Evolutionary conservation across 768 basidiomycete genomes (phyloP), one percentile per base, ranked within the genome.

Genomic region (Hygrocybe coccinea): DNA sequence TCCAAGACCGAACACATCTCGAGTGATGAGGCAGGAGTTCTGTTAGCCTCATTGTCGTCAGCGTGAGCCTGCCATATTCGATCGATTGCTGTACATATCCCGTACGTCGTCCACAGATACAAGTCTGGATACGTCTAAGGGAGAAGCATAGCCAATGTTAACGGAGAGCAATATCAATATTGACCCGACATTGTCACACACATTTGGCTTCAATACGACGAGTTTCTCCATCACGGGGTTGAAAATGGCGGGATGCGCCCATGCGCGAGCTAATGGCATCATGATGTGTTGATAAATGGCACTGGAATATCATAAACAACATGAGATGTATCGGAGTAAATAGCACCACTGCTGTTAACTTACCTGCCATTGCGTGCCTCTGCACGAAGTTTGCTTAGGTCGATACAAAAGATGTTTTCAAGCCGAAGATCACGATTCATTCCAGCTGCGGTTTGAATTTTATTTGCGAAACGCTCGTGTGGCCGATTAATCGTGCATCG

Each of bases 1-100:
- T 50, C 50, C 17, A 50, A 12, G 11, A 37, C 50, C 6, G 50
- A 35, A 17, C 49, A 50, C 14, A 50, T 21, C 49, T 50, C 49
- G 3, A 50, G 25, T 17, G 44, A 12, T 22, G 8, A 22, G 21
- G 44, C 8, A 9, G 12, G 22, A 11, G 15, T 36, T 5, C 34
- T 38, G n/a, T 10, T 15, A 19, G 8, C 47, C 47, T 24, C 9
- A 48, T 48, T 3, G 3, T 41, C 39, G 3, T 9, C 47, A 48
- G 29, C 29, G 8, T n/a, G n/a, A n/a, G n/a, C n/a, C n/a, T 38
- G n/a, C 39, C 5, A 19, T n/a, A 17, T 35, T 38, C 36, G 35
- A 35, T 19, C 6, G 9, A 21, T n/a, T 19, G 6, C 29, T 29
- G 29, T 29, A 8, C 29, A 29, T n/a, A n/a, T n/a, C n/a, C n/a